Base-by-base conservation (phyloP, 176 grass and related monocot genomes). In the Lolium multiflorum region DNA sequence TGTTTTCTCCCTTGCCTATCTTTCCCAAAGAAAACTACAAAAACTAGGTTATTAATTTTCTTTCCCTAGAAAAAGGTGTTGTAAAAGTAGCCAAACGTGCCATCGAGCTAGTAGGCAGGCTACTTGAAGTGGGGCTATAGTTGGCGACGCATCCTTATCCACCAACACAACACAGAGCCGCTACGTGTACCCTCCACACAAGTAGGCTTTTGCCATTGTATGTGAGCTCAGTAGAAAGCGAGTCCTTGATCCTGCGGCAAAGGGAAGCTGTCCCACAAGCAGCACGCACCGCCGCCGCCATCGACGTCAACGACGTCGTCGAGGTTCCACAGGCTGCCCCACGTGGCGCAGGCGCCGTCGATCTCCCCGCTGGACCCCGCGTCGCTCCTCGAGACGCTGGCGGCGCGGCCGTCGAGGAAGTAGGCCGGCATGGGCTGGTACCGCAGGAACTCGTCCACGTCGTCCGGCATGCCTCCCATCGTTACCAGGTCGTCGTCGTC, bases 241-340 rank as follows among this genome's bases (percentile, higher is more conserved):
- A 88, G 76, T 10, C 50, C 60, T 31, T 87, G 81, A 69, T 84
- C 81, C 69, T 88, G 85, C 59, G 79, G 76, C 67, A 28, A 68
- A 60, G 89, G 59, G 89, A 71, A 74, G 55, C 44, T 35, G 79
- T n/a, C 89, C 89, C 83, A 86, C 63, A 66, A 12, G 84, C 65
- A 69, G 61, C 89, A 72, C 52, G 63, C 65, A 10, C 60, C 38
- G 54, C 82, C 38, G 54, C 82, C 92, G 62, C 82, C 92, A 58
- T 69, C 39, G 81, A 75, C 62, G 82, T 80, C 79, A 74, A 80
- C 85, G 74, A 87, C 56, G 86, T 84, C 87, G 81, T 92, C 93
- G 16, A 96, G 93, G 90, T 94, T 98, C 96, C 96, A 98, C 58
- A 98, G 76, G 89, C 86, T 89, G 26, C 96, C 96, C 96, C 96